Base-by-base conservation (phyloP, 805 yeast species). In the Ogataea paraovalis region DNA sequence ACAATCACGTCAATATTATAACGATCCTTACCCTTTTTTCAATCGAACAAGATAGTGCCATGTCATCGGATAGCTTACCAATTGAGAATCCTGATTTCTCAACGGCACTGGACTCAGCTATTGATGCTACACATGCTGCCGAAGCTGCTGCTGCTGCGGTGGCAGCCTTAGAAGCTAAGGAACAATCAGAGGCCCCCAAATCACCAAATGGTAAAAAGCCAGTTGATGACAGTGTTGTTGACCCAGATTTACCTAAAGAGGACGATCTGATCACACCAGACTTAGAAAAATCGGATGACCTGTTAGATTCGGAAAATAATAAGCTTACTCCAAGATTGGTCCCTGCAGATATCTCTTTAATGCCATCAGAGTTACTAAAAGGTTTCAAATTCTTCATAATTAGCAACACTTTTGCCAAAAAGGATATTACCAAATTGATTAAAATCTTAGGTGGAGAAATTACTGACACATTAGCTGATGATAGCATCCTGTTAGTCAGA, bases 401-500 rank as follows among this genome's bases (percentile, higher is more conserved):
- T 16, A 56, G 57, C 28, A 44, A 39, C 16, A 34, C 53, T 2
- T 38, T 41, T 8, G 47, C 57, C 5, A 53, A 43, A 22, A 47
- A 44, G 18, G 56, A 54, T 16, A 47, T 62, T 6, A 37, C 44
- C 14, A 37, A 46, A 23, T 49, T 59, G 49, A 55, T 61, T 28
- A 37, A 46, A 36, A 48, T 52, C 8, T 43, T 58, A 12, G 67
- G 67, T 30, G 67, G 66, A 18, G 34, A 41, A 16, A 37, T 59
- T 4, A 53, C 42, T n/a, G 25, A 47, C 19, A 42, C 40, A n/a
- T 23, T 25, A 6, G 41, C 43, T 41, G 42, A 20, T 10, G 48
- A 48, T 12, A 44, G 50, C 13, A 48, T 57, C 16, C 45, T 51
- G 22, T 46, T 60, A 21, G 59, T 59, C 9, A 50, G 58, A 21